Evolutionary conservation across 306 rosid species (phyloP).

Genomic region (Acacia acuminata): DNA sequence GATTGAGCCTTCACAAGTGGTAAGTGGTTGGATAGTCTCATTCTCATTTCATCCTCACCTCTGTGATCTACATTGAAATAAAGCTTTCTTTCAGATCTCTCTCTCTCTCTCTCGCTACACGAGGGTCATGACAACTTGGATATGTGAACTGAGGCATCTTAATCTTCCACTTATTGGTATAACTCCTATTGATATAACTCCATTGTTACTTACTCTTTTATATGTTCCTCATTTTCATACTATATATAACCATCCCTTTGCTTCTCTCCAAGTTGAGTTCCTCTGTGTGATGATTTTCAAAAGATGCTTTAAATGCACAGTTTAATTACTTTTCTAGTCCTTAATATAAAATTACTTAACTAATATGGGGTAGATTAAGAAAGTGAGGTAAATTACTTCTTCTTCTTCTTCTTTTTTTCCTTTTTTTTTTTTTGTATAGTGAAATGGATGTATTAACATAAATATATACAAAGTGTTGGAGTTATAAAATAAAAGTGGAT

Average conservation of each 20-base stretch:
- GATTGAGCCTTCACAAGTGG: slow-evolving; percentile 25
- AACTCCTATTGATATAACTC: background rate
- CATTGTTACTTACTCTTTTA: background rate
- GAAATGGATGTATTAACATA: too few species aligned
- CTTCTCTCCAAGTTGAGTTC: background rate
- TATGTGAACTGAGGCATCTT: background rate
- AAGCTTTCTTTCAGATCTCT: slow-evolving; percentile 1
- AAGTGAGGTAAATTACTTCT: too few species aligned
- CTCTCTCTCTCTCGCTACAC: background rate
- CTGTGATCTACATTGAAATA: background rate
- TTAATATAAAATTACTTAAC: too few species aligned
- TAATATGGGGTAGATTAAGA: too few species aligned
- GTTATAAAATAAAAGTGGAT: too few species aligned
- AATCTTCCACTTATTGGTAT: background rate
- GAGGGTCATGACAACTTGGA: background rate
- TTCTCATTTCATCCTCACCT: background rate
- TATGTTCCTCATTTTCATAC: background rate
- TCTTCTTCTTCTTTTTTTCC: too few species aligned
- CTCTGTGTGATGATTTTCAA: background rate
- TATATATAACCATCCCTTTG: background rate
- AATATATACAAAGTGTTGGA: too few species aligned
- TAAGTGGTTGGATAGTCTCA: slow-evolving; percentile 30
- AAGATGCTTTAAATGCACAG: background rate
- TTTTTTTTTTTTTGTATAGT: too few species aligned
- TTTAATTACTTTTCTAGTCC: background rate